Conservation (phyloP, 2,329 filamentous ascomycete species). For the Scedosporium apiospermum region DNA sequence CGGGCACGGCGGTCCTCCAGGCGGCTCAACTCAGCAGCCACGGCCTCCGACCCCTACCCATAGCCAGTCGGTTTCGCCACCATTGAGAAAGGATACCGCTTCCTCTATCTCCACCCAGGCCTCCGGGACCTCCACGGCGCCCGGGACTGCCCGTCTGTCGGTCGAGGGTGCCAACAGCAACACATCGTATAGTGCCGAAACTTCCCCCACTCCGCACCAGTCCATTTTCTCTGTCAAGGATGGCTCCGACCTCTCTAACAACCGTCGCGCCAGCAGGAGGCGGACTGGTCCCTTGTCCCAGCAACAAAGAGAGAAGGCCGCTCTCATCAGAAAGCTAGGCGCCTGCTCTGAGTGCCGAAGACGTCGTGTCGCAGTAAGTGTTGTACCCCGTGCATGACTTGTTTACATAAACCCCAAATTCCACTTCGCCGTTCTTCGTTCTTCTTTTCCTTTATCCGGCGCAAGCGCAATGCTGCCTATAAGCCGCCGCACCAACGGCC, state of each 20-base stretch:
- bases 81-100: constrained; percentile 37
- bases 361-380: constrained; percentile 48
- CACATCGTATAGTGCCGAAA: constrained; percentile 26
- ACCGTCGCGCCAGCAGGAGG: constrained; percentile 45
- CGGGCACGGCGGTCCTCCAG: constrained; percentile 13
- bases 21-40: constrained; percentile 14
- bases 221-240: constrained; percentile 47
- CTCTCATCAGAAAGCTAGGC: constrained; percentile 49
- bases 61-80: constrained; percentile 19
- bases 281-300: constrained; percentile 50
- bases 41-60: constrained; percentile 14
- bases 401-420: not conserved
- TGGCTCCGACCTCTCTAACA: constrained; percentile 42
- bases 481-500: no score
- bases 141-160: constrained; percentile 8
- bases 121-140: constrained; percentile 29
- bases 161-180: constrained; percentile 19
- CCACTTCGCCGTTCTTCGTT: not conserved
- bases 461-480: not conserved
- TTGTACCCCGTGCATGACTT: not conserved
- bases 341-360: constrained; percentile 47
- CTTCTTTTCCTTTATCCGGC: constrained; percentile 2
- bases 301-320: constrained; percentile 48
- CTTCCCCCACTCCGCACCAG: constrained; percentile 39
- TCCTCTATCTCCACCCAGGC: constrained; percentile 44